These are phyloP conservation scores for Alnus glutinosa DNA, from an alignment of 306 rosid species.

Conservation along the genomic window DNA sequence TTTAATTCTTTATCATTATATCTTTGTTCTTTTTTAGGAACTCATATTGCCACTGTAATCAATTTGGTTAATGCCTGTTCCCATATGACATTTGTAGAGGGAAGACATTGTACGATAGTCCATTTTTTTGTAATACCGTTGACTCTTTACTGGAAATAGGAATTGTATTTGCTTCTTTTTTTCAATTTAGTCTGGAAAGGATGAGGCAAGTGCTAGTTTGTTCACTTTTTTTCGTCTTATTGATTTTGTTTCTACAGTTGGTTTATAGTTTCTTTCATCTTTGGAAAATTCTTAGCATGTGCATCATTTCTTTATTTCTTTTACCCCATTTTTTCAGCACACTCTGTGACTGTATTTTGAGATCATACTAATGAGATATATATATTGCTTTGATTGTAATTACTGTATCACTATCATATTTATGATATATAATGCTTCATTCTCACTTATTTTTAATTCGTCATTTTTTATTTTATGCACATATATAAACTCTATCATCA, in stretches of 20 bases:
- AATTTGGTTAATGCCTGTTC: neutral
- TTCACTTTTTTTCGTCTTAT: neutral
- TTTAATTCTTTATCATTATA: neutral
- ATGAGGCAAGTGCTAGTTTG: neutral
- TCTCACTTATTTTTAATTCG: too few relatives aligned
- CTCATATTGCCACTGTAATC: neutral
- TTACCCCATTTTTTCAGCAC: neutral
- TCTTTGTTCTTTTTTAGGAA: slow-evolving; percentile 8
- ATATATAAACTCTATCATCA: too few relatives aligned
- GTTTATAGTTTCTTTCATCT: neutral
- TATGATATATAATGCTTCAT: neutral
- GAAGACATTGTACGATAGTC: neutral
- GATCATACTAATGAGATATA: neutral
- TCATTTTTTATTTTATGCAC: too few relatives aligned
- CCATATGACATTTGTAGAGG: neutral
- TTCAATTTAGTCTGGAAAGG: neutral
- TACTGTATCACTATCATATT: neutral
- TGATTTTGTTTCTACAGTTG: neutral
- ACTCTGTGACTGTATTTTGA: neutral
- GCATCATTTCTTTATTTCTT: slow-evolving; percentile 25
- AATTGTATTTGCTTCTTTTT: neutral
- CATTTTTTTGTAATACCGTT: neutral
- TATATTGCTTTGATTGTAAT: neutral
- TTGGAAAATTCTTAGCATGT: slow-evolving; percentile 39
- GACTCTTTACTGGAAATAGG: neutral